Evolutionary conservation across 208 protist genomes (phyloP), one percentile per base, ranked within the genome.

Genomic region (Crithidia bombi): DNA sequence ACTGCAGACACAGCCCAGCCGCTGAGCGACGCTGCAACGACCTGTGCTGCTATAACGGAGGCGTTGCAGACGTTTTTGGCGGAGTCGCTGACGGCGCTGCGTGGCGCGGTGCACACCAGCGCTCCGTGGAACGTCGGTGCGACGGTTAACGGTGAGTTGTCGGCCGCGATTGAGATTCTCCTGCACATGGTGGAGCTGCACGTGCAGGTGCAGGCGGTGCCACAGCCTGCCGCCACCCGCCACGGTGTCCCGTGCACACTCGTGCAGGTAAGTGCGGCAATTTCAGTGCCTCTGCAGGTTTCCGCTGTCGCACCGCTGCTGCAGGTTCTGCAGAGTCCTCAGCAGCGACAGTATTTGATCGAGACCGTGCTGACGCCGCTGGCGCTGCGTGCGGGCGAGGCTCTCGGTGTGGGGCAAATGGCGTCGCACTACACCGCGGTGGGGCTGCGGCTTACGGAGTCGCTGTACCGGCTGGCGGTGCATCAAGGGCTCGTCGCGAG

Each of bases 81-180:
- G 11, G 57, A 62, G 21, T 33, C 54, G 14, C 28, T 87, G 28
- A n/a, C 26, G 62, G 39, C 7, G 25, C 32, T 66, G 35, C 73
- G 65, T 39, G 66, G 56, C 65, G 77, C 43, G 54, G 50, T 46
- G 54, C 64, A 65, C 21, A 72, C 65, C 2, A 54, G 65, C 10
- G 82, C 81, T 12, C 74, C 82, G 47, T 87, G 75, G 82, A 82
- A 79, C 59, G 41, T 64, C 46, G 59, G 56, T 7, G 35, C 17
- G 3, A 71, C 35, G 10, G 36, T 50, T 9, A 87, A 86, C 66
- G 36, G 38, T 5, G 62, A 78, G 6, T 38, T 91, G 26, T 73
- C 76, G 15, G 74, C 65, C 28, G 82, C 85, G 19, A 66, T 87
- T 7, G 82, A 85, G 23, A 65, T 87, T 47, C 66, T 87, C 12